A percentile compares a stretch with the other conserved stretches of the same genome.
Evolutionary conservation across 225 moss, liverwort and hornwort genomes (phyloP).

Genomic region (Bryoerythrophyllum caledonicum): DNA sequence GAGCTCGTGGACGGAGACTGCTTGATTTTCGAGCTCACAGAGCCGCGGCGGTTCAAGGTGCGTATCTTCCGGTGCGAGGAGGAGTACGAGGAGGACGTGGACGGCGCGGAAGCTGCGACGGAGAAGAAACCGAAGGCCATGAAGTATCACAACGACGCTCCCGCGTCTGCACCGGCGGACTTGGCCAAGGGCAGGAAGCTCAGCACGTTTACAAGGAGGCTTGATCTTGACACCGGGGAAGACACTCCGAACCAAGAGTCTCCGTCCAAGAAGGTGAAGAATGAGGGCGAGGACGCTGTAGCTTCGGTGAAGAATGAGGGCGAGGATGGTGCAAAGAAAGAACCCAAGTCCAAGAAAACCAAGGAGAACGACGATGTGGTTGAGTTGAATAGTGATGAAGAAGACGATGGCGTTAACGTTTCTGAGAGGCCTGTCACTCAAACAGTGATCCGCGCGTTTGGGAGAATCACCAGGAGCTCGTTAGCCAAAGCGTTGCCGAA

Average conservation of each 20-base stretch:
- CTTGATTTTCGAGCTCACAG: constrained; percentile 50
- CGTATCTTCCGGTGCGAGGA: constrained; percentile 49
- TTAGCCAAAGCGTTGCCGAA: constrained; percentile 27
- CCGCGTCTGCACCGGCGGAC: constrained; percentile 30
- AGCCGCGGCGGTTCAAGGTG: constrained; percentile 40
- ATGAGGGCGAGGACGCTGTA: constrained; percentile 3
- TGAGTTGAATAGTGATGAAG: constrained; percentile 9
- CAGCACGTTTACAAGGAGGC: constrained; percentile 35
- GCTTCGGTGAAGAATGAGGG: constrained; percentile 17
- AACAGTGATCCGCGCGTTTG: constrained; percentile 36
- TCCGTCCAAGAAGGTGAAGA: constrained; percentile 22
- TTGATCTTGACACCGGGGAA: constrained; percentile 32
- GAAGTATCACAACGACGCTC: constrained; percentile 17
- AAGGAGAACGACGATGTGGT: constrained; percentile 13
- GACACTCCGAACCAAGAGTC: constrained; percentile 8
- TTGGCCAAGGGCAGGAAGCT: constrained; percentile 33
- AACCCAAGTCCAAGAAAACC: constrained; percentile 20
- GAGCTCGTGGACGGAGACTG: constrained; percentile 55
- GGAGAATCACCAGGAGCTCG: constrained; percentile 50
- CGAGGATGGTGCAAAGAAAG: constrained; percentile 8
- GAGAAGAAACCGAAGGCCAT: constrained; percentile 23
- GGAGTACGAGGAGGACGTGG: constrained; percentile 25
- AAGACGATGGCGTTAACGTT: constrained; percentile 6
- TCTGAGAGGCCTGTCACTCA: constrained; percentile 26
- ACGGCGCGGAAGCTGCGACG: constrained; percentile 2